Percentiles rank a stretch among this genome's conserved stretches.
Conservation (phyloP, 1,139 yeast species). For the Suhomyces panamericanus region DNA sequence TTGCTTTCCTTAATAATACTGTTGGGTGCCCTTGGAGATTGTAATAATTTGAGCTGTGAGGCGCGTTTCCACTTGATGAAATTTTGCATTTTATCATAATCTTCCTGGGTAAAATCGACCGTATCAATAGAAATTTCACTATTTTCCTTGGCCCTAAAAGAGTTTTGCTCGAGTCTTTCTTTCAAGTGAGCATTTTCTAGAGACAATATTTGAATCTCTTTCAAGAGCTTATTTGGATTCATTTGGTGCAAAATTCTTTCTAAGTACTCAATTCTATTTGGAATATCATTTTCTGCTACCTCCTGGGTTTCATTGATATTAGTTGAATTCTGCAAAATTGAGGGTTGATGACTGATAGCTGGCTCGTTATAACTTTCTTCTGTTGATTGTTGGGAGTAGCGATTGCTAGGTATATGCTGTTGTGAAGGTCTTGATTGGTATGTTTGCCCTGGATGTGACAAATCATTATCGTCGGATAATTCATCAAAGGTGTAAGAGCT, state of each 20-base stretch:
- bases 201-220: conserved; percentile 14
- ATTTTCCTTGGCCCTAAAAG: conserved; percentile 1
- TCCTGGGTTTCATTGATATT: conserved; percentile 10
- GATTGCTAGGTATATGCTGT: background rate
- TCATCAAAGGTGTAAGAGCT: conserved; percentile 36
- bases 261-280: conserved; percentile 20
- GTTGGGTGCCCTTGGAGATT: conserved; percentile 15
- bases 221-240: conserved; percentile 11
- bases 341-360: conserved; percentile 14
- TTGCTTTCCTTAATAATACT: conserved; percentile 14
- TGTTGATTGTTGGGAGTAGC: background rate
- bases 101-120: conserved; percentile 26
- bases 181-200: conserved; percentile 20
- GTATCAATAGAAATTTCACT: conserved; percentile 25
- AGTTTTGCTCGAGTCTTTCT: conserved; percentile 10
- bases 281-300: conserved; percentile 10
- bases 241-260: conserved; percentile 19
- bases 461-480: conserved; percentile 15
- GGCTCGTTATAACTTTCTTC: conserved; percentile 5
- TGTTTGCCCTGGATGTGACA: conserved; percentile 7
- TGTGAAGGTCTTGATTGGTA: conserved; percentile 11
- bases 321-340: conserved; percentile 16
- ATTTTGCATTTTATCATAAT: conserved; percentile 19
- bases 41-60: conserved; percentile 36
- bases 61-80: conserved; percentile 42